Evolutionary conservation across 1,284 basidiomycete species (phyloP).

Genomic region (Puccinia coronata): DNA sequence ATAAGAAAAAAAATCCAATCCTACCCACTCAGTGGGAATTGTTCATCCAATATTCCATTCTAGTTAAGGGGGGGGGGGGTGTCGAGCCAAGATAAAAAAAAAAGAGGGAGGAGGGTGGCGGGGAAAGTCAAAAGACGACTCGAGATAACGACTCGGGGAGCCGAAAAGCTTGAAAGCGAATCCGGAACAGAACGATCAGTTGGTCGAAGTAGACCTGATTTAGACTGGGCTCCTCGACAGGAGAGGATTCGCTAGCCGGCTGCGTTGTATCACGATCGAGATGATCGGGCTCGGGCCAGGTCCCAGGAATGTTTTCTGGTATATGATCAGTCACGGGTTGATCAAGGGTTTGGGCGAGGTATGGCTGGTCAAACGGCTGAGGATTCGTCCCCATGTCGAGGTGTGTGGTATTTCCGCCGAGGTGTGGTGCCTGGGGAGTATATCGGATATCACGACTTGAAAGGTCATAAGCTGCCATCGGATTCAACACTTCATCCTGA

Average conservation of each 20-base stretch:
- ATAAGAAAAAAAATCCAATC: background rate
- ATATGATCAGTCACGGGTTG: background rate
- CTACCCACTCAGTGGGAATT: background rate
- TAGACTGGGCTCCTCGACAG: background rate
- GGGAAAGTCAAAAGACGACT: background rate
- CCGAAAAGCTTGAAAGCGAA: conserved; percentile 29
- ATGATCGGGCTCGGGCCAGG: background rate
- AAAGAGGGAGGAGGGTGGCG: background rate
- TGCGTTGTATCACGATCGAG: background rate
- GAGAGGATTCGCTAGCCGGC: background rate
- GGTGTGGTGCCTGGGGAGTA: background rate
- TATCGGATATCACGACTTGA: background rate
- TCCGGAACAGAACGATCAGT: conserved; percentile 12
- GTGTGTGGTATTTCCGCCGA: background rate
- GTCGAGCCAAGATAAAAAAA: background rate
- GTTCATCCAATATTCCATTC: background rate
- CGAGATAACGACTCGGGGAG: conserved; percentile 20
- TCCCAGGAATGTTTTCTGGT: background rate
- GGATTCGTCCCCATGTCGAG: background rate
- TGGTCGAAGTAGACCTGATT: conserved; percentile 28
- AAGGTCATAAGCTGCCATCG: background rate
- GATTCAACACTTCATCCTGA: background rate
- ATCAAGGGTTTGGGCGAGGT: background rate
- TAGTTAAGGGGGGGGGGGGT: too few species aligned
- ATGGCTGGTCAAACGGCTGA: background rate